Conservation (phyloP, 2,329 filamentous ascomycete species). For the Curvularia sp. region DNA sequence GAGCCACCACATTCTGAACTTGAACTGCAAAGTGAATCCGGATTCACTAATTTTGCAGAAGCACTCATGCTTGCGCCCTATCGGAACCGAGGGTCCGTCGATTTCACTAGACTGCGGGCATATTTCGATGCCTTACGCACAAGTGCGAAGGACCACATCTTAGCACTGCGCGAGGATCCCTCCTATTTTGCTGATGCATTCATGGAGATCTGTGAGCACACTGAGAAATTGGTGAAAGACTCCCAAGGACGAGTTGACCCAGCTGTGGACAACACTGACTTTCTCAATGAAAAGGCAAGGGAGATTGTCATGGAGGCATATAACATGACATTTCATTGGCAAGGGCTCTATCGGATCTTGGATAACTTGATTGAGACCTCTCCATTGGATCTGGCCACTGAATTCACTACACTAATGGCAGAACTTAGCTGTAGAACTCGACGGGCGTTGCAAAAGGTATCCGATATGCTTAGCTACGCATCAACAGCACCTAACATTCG, state of each 20-base stretch:
- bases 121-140: conserved; percentile 2
- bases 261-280: neutral
- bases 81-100: neutral
- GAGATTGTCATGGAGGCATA: neutral
- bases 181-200: conserved; percentile 15
- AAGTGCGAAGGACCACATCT: conserved; percentile 10
- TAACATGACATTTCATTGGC: neutral
- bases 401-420: neutral
- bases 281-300: neutral
- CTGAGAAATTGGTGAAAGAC: neutral
- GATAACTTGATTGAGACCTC: neutral
- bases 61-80: neutral
- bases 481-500: neutral
- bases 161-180: conserved; percentile 18
- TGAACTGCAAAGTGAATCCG: neutral
- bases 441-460: neutral
- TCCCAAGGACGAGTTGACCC: neutral
- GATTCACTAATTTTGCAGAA: neutral
- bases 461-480: neutral
- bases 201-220: neutral
- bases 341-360: neutral
- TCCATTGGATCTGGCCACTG: neutral
- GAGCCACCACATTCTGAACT: conserved; percentile 1
- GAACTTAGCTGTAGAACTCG: neutral
- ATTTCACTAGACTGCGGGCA: neutral